Percentiles rank a stretch among this genome's conserved stretches.
Conservation (phyloP, 2,329 filamentous ascomycete species). For the Calonectria fujianensis region DNA sequence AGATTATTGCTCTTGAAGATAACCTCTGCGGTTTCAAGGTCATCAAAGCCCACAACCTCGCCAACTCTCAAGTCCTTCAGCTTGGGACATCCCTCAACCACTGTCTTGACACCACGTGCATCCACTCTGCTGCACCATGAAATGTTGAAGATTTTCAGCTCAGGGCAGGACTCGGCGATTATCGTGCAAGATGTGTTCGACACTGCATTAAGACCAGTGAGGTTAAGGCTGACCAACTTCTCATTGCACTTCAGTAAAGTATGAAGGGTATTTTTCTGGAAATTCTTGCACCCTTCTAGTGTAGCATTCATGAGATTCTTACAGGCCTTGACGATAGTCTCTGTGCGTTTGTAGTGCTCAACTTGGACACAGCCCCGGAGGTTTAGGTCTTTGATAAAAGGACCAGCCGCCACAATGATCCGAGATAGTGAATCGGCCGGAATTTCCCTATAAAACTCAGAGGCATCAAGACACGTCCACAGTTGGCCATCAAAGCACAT, state of each 20-base stretch:
- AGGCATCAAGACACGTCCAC: conserved; percentile 89
- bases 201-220: conserved; percentile 86
- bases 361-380: conserved; percentile 93
- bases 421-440: conserved; percentile 88
- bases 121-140: conserved; percentile 95
- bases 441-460: conserved; percentile 91
- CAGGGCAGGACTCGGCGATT: conserved; percentile 86
- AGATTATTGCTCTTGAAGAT: conserved; percentile 89
- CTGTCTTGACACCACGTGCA: conserved; percentile 81
- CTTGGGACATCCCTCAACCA: conserved; percentile 83
- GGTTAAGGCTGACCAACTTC: conserved; percentile 87
- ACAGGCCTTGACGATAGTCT: conserved; percentile 88
- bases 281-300: conserved; percentile 91
- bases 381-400: conserved; percentile 93
- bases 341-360: conserved; percentile 84
- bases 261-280: conserved; percentile 85
- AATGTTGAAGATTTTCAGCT: conserved; percentile 89
- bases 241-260: conserved; percentile 84
- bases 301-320: conserved; percentile 91
- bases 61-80: conserved; percentile 88
- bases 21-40: conserved; percentile 80
- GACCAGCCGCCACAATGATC: conserved; percentile 89
- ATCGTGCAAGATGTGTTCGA: conserved; percentile 91
- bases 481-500: conserved; percentile 96
- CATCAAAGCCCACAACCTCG: conserved; percentile 87